Base-by-base conservation (phyloP, 306 rosid species). In the Senna tora region DNA sequence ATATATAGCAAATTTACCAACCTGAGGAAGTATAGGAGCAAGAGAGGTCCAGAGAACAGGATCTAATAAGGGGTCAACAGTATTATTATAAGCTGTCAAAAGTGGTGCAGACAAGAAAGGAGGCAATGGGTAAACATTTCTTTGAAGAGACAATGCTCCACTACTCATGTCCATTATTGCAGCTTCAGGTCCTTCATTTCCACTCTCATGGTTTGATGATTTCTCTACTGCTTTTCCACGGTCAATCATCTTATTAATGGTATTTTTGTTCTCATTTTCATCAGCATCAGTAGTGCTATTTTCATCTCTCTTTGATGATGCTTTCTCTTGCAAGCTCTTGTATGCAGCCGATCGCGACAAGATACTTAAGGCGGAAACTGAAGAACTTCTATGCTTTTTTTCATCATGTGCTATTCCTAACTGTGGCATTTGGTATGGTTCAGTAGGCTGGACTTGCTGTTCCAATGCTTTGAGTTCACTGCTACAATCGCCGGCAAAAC, bases 31-130 rank as follows among this genome's bases (percentile, higher is more conserved):
- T 63, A 84, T 85, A 14, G 99, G 96, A 70, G 78, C 89, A 71
- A 91, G 90, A 72, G 99, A 85, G 5, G 99, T 82, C 97, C 97
- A 95, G 30, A 86, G 89, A 82, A 75, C 87, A 65, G 99, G 97
- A 75, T 91, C 96, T 58, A 75, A 90, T 55, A 94, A 69, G 32
- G 91, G 97, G 84, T 94, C 97, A 5, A 85, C 89, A 50, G 82
- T 55, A 72, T 77, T 55, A 72, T 77, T 89, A 85, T 89, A 95
- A 75, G 78, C 82, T 56, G 96, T 92, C 86, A 95, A 72, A 55
- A 85, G 91, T 0, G 99, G 99, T 1, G 97, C 93, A 55, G 97
- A 86, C 71, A 95, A 83, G 84, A 86, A 90, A 33, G 97, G 84
- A 75, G 87, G 59, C 78, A 89, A 63, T 4, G 96, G 93, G 80